phyloP scores from a whole-genome alignment of 148 eudicot species.

The Rhododendron ferrugineum region DNA sequence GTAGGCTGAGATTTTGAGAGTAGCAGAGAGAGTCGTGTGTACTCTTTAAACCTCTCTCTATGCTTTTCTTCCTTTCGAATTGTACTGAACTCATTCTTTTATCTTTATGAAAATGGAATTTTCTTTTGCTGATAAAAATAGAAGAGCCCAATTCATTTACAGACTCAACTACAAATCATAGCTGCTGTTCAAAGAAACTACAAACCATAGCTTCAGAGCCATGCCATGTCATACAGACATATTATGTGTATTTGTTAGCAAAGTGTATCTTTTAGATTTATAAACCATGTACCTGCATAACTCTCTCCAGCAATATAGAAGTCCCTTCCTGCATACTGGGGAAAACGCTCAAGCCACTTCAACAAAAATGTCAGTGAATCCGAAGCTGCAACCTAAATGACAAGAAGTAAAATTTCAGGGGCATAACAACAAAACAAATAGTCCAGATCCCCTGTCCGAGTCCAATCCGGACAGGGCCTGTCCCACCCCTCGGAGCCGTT shows the following conservation, averaged over 20 bases:
- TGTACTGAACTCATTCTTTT: no score
- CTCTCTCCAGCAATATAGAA: slow-evolving; percentile 86
- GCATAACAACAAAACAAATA: background rate
- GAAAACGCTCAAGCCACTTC: slow-evolving; percentile 83
- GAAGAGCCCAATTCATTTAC: background rate
- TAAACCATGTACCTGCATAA: slow-evolving; percentile 60
- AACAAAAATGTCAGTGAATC: slow-evolving; percentile 65
- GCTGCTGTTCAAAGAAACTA: background rate
- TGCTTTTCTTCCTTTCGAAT: background rate
- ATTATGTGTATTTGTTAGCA: background rate
- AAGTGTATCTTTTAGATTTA: background rate
- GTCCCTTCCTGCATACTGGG: slow-evolving; percentile 82
- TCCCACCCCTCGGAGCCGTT: no score
- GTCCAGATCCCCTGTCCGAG: no score
- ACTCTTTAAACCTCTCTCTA: background rate
- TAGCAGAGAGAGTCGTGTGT: background rate
- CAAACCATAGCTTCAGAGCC: background rate
- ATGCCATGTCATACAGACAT: background rate
- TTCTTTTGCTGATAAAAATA: background rate
- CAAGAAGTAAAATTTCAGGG: slow-evolving; percentile 5
- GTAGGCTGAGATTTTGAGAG: background rate
- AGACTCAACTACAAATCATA: background rate
- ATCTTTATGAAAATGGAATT: background rate
- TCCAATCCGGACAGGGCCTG: no score
- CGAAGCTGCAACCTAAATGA: slow-evolving; percentile 45